Evolutionary conservation across 768 basidiomycete species (phyloP).

Genomic region (Sistotremastrum suecicum): DNA sequence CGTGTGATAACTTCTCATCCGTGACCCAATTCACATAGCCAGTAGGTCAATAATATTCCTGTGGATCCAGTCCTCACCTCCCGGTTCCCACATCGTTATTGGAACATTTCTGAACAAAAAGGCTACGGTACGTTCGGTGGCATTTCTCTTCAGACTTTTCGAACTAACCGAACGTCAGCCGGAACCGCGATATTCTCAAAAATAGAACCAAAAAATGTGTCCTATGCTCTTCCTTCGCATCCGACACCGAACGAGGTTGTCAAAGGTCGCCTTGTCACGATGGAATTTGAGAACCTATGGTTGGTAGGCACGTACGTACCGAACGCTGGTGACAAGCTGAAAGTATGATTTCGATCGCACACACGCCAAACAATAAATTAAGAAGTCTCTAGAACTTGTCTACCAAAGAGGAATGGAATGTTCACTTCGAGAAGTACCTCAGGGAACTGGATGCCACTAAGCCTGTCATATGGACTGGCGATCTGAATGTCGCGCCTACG

Average conservation of each 20-base stretch:
- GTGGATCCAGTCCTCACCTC: slow-evolving; percentile 39
- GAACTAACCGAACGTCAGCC: slow-evolving; percentile 26
- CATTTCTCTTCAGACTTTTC: not conserved
- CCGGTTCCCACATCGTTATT: slow-evolving; percentile 58
- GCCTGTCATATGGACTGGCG: slow-evolving; percentile 80
- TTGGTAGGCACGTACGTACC: slow-evolving; percentile 73
- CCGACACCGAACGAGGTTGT: slow-evolving; percentile 39
- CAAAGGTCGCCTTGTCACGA: slow-evolving; percentile 66
- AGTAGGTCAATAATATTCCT: slow-evolving; percentile 58
- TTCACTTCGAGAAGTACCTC: slow-evolving; percentile 60
- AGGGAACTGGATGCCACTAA: slow-evolving; percentile 62
- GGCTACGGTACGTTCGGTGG: slow-evolving; percentile 27
- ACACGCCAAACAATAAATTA: not conserved
- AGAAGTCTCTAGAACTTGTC: slow-evolving; percentile 43
- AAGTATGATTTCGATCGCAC: slow-evolving; percentile 27
- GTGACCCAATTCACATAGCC: not conserved
- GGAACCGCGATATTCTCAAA: slow-evolving; percentile 78
- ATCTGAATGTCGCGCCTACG: slow-evolving; percentile 78
- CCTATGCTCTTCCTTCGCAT: slow-evolving; percentile 60
- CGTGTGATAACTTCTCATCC: not conserved
- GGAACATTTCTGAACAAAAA: slow-evolving; percentile 69
- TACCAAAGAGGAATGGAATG: slow-evolving; percentile 67
- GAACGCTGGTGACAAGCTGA: slow-evolving; percentile 66
- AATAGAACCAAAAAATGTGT: slow-evolving; percentile 49
- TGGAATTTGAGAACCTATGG: slow-evolving; percentile 64